Percentiles rank a stretch among this genome's conserved stretches.
Conservation (phyloP, 305 asterid species). For the Vinca major region DNA sequence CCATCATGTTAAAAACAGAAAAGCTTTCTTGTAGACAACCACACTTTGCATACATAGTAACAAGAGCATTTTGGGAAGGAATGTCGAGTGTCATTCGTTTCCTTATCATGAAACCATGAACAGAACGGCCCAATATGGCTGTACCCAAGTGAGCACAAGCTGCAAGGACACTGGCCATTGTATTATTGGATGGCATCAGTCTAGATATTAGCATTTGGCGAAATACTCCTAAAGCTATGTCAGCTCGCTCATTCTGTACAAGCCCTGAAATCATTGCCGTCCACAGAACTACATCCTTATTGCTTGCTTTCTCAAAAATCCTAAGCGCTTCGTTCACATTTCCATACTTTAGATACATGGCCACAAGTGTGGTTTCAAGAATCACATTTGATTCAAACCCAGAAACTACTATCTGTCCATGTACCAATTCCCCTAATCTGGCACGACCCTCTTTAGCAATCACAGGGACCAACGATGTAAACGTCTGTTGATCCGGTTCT, state of each 20-base stretch:
- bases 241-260: slow-evolving; percentile 53
- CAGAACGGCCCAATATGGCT: slow-evolving; percentile 39
- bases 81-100: slow-evolving; percentile 39
- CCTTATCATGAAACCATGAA: slow-evolving; percentile 58
- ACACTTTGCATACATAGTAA: slow-evolving; percentile 67
- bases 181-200: slow-evolving; percentile 38
- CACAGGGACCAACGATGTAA: slow-evolving; percentile 50
- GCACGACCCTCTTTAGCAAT: slow-evolving; percentile 44
- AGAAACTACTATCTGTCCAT: slow-evolving; percentile 42
- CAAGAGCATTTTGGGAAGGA: slow-evolving; percentile 53
- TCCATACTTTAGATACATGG: slow-evolving; percentile 51
- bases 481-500: slow-evolving; percentile 60
- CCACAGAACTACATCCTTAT: slow-evolving; percentile 62
- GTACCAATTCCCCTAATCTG: slow-evolving; percentile 45
- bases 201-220: slow-evolving; percentile 43
- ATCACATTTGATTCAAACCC: slow-evolving; percentile 47
- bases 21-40: slow-evolving; percentile 46
- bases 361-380: slow-evolving; percentile 50
- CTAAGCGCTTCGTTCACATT: slow-evolving; percentile 37
- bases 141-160: slow-evolving; percentile 66
- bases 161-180: slow-evolving; percentile 64
- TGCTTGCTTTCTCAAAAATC: slow-evolving; percentile 35
- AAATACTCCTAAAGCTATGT: slow-evolving; percentile 48
- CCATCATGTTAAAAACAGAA: slow-evolving; percentile 47
- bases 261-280: slow-evolving; percentile 75